A percentile compares a stretch with the other conserved stretches of the same genome.
These are phyloP conservation scores for Plasmodium billcollinsi DNA, from an alignment of 169 alveolate species.

Conservation along the genomic window DNA sequence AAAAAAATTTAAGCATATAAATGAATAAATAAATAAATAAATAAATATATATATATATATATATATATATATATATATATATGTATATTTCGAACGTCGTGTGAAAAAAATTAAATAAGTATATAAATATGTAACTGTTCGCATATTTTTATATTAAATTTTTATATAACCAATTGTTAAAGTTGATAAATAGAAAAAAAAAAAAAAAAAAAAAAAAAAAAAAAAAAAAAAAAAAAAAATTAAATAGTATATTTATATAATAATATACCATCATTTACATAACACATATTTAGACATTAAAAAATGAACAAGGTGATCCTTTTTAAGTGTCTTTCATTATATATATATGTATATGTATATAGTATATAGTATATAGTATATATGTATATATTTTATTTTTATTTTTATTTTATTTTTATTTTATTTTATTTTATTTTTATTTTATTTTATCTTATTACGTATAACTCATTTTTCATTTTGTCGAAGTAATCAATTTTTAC, in stretches of 20 bases:
- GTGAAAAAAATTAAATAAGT: neutral
- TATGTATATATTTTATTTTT: neutral
- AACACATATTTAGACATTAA: too few species aligned
- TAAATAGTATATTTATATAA: neutral
- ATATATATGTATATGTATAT: neutral
- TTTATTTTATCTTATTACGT: conserved; percentile 6
- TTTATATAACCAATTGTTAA: neutral
- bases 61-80: neutral
- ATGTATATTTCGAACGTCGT: neutral
- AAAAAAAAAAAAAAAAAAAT: neutral
- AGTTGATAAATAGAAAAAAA: neutral
- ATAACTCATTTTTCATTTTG: conserved; percentile 16
- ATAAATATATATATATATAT: neutral
- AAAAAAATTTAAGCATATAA: neutral
- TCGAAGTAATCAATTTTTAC: conserved; percentile 30
- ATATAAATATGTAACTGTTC: neutral
- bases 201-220: neutral
- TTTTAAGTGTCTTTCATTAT: neutral
- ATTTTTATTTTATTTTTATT: neutral
- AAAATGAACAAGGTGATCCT: neutral
- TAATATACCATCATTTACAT: neutral
- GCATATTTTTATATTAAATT: neutral
- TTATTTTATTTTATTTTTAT: neutral
- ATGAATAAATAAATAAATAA: neutral
- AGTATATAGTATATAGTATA: too few species aligned